phyloP scores from a whole-genome alignment of 2,329 filamentous ascomycete genomes.

The Helotiales sp. region DNA sequence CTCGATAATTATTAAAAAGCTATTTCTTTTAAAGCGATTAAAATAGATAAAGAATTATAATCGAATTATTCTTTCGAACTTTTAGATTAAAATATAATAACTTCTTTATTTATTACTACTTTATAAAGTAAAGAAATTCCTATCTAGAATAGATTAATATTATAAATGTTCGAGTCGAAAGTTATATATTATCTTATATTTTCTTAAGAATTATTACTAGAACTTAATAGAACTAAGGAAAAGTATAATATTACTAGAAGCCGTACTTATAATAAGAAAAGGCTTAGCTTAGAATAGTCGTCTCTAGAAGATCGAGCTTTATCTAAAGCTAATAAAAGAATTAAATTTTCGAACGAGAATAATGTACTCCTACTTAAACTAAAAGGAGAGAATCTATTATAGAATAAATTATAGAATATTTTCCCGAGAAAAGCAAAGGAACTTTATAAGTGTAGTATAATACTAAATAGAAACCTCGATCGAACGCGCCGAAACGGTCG shows the following conservation, averaged over 20 bases:
- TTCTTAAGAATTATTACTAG: conserved; percentile 19
- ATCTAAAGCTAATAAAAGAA: conserved; percentile 13
- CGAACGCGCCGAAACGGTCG: conserved; percentile 14
- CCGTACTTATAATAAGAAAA: conserved; percentile 7
- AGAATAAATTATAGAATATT: conserved; percentile 22
- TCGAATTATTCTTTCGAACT: too few species aligned
- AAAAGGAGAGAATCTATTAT: conserved; percentile 22
- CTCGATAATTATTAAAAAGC: too few species aligned
- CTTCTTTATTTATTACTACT: too few species aligned
- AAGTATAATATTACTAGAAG: conserved; percentile 10
- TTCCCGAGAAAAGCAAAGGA: conserved; percentile 22
- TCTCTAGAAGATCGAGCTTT: conserved; percentile 17
- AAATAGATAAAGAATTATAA: too few species aligned
- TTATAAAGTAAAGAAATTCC: conserved; percentile 24
- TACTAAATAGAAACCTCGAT: conserved; percentile 23
- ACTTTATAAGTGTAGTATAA: conserved; percentile 24
- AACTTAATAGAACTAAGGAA: conserved; percentile 7
- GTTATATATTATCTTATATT: conserved; percentile 23
- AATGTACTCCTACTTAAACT: conserved; percentile 19
- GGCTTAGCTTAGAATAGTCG: conserved; percentile 12
- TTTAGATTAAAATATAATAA: too few species aligned
- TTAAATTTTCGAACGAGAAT: conserved; percentile 17
- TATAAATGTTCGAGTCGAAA: conserved; percentile 20
- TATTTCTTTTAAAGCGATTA: too few species aligned
- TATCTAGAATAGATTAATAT: conserved; percentile 18